Evolutionary conservation across 805 yeast species (phyloP).

Genomic region (Myxozyma neotropica): DNA sequence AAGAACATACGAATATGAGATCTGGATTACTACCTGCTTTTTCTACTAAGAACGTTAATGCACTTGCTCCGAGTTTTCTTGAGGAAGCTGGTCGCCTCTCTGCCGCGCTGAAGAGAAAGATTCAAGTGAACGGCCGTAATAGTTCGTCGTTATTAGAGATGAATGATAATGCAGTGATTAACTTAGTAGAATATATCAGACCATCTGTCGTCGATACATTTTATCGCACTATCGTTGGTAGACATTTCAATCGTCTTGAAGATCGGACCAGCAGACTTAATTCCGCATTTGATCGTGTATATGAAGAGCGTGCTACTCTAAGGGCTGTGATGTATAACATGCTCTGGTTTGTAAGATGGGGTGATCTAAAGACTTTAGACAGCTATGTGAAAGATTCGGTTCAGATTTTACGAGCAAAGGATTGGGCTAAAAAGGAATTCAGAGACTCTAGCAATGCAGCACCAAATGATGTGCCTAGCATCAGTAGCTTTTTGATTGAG

Average conservation of each 20-base stretch:
- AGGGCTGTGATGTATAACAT: no score
- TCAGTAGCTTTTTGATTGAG: background rate
- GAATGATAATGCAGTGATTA: background rate
- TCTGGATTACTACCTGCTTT: background rate
- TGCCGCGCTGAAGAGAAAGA: no score
- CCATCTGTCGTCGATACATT: background rate
- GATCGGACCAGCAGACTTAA: background rate
- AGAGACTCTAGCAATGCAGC: no score
- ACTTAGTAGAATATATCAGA: background rate
- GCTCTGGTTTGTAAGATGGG: background rate
- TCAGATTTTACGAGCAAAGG: background rate
- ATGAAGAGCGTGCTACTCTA: no score
- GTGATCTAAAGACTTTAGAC: background rate
- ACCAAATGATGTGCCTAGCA: no score
- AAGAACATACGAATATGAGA: background rate
- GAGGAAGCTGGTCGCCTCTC: background rate
- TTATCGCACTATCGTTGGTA: background rate
- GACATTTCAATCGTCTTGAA: background rate
- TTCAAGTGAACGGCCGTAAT: background rate
- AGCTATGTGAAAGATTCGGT: background rate
- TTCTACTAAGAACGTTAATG: background rate
- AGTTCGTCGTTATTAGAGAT: background rate
- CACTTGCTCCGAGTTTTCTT: background rate
- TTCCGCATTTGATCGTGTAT: background rate
- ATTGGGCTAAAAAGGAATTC: no score